Percentiles rank a stretch among this genome's conserved stretches.
Conservation (phyloP, 2,329 filamentous ascomycete species). For the Colletotrichum somersetense region DNA sequence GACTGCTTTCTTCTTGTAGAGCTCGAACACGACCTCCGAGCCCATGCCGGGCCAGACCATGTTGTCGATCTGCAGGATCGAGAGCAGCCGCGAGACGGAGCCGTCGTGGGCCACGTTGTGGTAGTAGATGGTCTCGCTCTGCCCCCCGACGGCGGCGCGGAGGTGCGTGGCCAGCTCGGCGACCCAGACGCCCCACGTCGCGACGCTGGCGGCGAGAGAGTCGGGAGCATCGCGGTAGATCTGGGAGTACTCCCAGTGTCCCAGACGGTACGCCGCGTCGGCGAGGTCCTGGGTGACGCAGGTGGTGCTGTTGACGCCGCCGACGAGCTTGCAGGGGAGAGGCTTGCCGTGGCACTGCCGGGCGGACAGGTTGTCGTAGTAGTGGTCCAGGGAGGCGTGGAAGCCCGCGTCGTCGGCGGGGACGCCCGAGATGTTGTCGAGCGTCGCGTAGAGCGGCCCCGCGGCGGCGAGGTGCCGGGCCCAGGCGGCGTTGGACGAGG, state of each 20-base stretch:
- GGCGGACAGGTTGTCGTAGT: constrained; percentile 86
- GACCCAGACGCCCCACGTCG: constrained; percentile 78
- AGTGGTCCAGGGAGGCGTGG: constrained; percentile 82
- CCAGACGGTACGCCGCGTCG: constrained; percentile 79
- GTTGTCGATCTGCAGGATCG: constrained; percentile 76
- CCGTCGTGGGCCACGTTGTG: constrained; percentile 89
- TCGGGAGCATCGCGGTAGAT: constrained; percentile 77
- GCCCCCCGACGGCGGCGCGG: constrained; percentile 62
- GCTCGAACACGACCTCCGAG: constrained; percentile 81
- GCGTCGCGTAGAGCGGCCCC: constrained; percentile 63
- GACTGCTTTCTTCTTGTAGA: constrained; percentile 60
- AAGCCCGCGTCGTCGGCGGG: constrained; percentile 68
- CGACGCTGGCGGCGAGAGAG: constrained; percentile 72
- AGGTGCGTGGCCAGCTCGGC: constrained; percentile 78
- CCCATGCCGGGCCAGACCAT: constrained; percentile 93
- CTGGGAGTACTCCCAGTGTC: constrained; percentile 84
- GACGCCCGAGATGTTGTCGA: constrained; percentile 79
- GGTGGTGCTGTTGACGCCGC: constrained; percentile 58
- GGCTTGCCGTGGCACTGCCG: constrained; percentile 81
- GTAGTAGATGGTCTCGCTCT: constrained; percentile 63
- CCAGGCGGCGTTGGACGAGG: constrained; percentile 66
- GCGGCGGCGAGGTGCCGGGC: constrained; percentile 71
- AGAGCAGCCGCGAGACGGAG: constrained; percentile 74
- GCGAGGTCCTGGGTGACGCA: constrained; percentile 75
- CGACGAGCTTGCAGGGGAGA: constrained; percentile 73